Conservation (phyloP, 148 eudicot species). For the Arctostaphylos glauca region DNA sequence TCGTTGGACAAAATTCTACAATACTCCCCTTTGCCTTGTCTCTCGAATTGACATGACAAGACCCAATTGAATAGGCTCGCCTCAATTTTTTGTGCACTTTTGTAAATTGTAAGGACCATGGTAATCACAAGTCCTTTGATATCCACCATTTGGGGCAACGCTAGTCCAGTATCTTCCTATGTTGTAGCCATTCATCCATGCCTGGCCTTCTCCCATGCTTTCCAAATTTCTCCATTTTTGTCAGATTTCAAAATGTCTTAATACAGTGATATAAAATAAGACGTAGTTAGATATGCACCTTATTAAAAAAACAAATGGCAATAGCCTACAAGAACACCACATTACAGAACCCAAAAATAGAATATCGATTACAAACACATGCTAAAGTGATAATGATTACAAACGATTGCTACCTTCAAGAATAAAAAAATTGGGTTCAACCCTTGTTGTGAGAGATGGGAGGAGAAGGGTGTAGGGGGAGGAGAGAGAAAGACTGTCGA, state of each 20-base stretch:
- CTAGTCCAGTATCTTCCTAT: slow-evolving; percentile 90
- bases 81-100: slow-evolving; percentile 84
- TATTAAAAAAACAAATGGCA: neutral
- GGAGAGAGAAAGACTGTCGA: too few species aligned
- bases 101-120: slow-evolving; percentile 71
- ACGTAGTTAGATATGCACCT: neutral
- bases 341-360: neutral
- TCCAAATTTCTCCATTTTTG: slow-evolving; percentile 13
- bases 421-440: too few species aligned
- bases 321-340: neutral
- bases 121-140: slow-evolving; percentile 65
- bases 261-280: neutral
- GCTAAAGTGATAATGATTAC: neutral
- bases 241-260: neutral
- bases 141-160: slow-evolving; percentile 69
- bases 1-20: neutral
- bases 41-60: neutral
- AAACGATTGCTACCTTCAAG: too few species aligned
- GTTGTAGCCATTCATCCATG: slow-evolving; percentile 93
- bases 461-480: too few species aligned
- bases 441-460: too few species aligned
- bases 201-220: slow-evolving; percentile 97
- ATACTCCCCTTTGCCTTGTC: neutral
- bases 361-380: neutral
- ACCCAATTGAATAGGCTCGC: slow-evolving; percentile 48